Evolutionary conservation across 225 moss, liverwort and hornwort genomes (phyloP).

Genomic region (Climacium dendroides): DNA sequence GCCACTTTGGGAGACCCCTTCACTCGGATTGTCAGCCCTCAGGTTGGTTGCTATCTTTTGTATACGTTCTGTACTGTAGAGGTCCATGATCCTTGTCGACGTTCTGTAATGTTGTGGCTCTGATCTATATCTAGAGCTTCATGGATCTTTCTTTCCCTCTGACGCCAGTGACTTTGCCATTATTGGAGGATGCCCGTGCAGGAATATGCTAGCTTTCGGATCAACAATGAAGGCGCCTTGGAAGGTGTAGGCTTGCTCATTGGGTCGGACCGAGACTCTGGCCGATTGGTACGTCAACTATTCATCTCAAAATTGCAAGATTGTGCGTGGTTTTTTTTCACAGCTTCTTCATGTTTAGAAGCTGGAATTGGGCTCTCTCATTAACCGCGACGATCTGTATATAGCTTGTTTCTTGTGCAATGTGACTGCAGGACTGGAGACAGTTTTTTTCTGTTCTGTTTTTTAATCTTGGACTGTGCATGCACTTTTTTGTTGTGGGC

Average conservation of each 20-base stretch:
- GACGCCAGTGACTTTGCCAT: not conserved
- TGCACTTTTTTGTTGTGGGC: not conserved
- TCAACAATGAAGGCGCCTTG: constrained; percentile 89
- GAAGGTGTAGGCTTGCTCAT: constrained; percentile 94
- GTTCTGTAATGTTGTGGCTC: not conserved
- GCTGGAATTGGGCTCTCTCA: not conserved
- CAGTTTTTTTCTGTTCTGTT: not conserved
- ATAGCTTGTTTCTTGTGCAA: not conserved
- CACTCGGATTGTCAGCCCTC: constrained; percentile 85
- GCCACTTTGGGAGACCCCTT: constrained; percentile 88
- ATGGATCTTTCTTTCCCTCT: not conserved
- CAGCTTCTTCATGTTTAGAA: not conserved
- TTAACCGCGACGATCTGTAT: not conserved
- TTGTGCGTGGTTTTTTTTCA: not conserved
- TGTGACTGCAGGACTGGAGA: not conserved
- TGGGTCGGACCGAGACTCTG: constrained; percentile 78
- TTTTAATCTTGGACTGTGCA: not conserved
- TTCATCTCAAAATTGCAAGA: not conserved
- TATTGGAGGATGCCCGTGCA: constrained; percentile 2
- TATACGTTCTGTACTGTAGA: not conserved
- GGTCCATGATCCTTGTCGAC: not conserved
- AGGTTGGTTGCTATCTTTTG: constrained; percentile 37
- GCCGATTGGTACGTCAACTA: constrained; percentile 59
- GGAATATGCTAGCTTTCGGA: constrained; percentile 90
- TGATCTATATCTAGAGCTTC: not conserved